Evolutionary conservation across 2,329 filamentous ascomycete genomes (phyloP).

Genomic region (Aspergillus sp.): DNA sequence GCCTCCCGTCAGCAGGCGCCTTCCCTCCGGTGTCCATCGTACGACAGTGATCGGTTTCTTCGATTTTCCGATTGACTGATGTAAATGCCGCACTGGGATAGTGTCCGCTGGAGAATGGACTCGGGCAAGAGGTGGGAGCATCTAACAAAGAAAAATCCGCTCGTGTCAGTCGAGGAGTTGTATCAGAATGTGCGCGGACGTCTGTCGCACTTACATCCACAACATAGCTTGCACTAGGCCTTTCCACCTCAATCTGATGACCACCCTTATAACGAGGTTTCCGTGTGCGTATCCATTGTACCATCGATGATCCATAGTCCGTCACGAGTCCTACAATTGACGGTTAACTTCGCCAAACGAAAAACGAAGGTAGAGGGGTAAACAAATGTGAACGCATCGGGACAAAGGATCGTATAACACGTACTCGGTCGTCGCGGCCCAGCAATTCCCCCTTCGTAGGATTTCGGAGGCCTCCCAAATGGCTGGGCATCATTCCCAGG

Average conservation of each 20-base stretch:
- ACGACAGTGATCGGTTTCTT: slow-evolving; percentile 97
- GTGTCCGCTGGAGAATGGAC: slow-evolving; percentile 76
- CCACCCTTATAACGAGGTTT: slow-evolving; percentile 72
- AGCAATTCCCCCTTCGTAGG: slow-evolving; percentile 36
- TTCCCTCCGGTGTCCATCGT: slow-evolving; percentile 94
- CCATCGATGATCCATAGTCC: slow-evolving; percentile 86
- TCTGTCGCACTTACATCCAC: slow-evolving; percentile 68
- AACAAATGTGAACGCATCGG: background rate
- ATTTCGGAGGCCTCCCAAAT: slow-evolving; percentile 33
- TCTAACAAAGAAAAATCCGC: slow-evolving; percentile 52
- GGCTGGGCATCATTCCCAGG: slow-evolving; percentile 36
- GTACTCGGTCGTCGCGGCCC: slow-evolving; percentile 46
- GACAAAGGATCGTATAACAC: slow-evolving; percentile 11
- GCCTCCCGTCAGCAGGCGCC: slow-evolving; percentile 85
- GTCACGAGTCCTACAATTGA: slow-evolving; percentile 73
- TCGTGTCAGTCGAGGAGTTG: background rate
- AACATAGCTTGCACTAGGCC: slow-evolving; percentile 85
- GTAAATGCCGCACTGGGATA: slow-evolving; percentile 90
- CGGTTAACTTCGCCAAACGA: slow-evolving; percentile 17
- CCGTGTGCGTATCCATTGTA: slow-evolving; percentile 87
- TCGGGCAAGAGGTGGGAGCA: slow-evolving; percentile 81
- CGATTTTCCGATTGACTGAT: slow-evolving; percentile 98
- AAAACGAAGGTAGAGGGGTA: background rate
- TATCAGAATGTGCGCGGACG: background rate
- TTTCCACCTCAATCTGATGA: slow-evolving; percentile 73